Percentiles rank a stretch among this genome's conserved stretches.
phyloP scores from a whole-genome alignment of 805 yeast genomes.

The Yarrowia sp. region DNA sequence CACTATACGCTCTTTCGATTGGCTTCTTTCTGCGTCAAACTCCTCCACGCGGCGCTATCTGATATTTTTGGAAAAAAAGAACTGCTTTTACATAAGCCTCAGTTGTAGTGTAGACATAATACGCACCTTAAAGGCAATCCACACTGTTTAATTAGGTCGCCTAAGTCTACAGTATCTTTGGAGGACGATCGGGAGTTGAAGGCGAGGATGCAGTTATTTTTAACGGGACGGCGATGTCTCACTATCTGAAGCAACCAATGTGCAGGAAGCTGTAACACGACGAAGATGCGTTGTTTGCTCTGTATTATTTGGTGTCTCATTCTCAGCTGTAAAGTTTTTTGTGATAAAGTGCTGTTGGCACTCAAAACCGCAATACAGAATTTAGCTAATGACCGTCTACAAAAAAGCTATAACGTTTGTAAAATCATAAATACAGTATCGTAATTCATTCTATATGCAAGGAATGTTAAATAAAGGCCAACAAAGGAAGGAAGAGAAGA shows the following conservation, averaged over 20 bases:
- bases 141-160: not conserved
- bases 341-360: too few species aligned
- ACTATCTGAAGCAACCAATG: not conserved
- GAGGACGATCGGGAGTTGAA: not conserved
- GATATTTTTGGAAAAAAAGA: too few species aligned
- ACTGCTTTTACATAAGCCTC: too few species aligned
- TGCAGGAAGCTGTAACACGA: too few species aligned
- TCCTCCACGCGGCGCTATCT: too few species aligned
- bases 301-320: too few species aligned
- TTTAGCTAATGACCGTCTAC: too few species aligned
- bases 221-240: not conserved
- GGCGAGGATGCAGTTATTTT: not conserved
- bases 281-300: too few species aligned
- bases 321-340: too few species aligned
- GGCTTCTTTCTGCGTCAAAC: too few species aligned
- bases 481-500: constrained; percentile 16
- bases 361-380: too few species aligned
- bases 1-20: not conserved
- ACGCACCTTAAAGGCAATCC: not conserved
- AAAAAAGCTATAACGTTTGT: not conserved
- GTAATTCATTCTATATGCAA: constrained; percentile 4
- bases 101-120: too few species aligned
- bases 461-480: constrained; percentile 11
- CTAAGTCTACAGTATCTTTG: not conserved
- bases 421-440: not conserved